These are phyloP conservation scores for Buddleja alternifolia DNA, from an alignment of 257 asterid species.

Conservation along the genomic window DNA sequence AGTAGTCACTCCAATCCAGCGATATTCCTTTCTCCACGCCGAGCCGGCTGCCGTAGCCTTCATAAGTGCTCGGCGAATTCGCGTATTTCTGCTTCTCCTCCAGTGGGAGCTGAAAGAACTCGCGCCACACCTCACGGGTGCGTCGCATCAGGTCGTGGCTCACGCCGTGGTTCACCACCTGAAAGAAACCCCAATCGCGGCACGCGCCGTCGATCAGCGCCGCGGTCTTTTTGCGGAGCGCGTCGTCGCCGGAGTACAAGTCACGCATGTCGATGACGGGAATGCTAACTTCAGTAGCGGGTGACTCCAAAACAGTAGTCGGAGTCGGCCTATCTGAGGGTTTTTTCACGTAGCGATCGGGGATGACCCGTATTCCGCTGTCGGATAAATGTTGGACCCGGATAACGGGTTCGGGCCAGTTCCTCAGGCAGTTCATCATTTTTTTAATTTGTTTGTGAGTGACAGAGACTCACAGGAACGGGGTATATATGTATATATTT, in stretches of 20 bases:
- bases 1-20: constrained; percentile 94
- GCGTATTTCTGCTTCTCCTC: constrained; percentile 70
- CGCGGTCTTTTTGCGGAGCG: constrained; percentile 36
- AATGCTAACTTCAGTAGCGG: constrained; percentile 21
- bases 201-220: constrained; percentile 56
- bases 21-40: constrained; percentile 71
- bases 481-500: too few relatives aligned
- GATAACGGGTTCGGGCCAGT: constrained; percentile 87
- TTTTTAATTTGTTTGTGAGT: too few relatives aligned
- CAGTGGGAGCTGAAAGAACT: constrained; percentile 69
- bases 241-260: constrained; percentile 43
- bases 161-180: constrained; percentile 88
- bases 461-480: too few relatives aligned
- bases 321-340: constrained; percentile 60
- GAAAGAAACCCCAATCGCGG: constrained; percentile 93
- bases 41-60: constrained; percentile 89
- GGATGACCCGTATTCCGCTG: constrained; percentile 73
- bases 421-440: constrained; percentile 51
- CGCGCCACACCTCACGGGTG: constrained; percentile 65
- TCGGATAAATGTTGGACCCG: constrained; percentile 83
- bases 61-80: constrained; percentile 75
- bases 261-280: constrained; percentile 61
- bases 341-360: constrained; percentile 70
- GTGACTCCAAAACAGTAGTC: too few relatives aligned
- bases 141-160: constrained; percentile 54